A percentile compares a stretch with the other conserved stretches of the same genome.
Conservation (phyloP, 2,329 filamentous ascomycete genomes). For the Fusarium sp. region DNA sequence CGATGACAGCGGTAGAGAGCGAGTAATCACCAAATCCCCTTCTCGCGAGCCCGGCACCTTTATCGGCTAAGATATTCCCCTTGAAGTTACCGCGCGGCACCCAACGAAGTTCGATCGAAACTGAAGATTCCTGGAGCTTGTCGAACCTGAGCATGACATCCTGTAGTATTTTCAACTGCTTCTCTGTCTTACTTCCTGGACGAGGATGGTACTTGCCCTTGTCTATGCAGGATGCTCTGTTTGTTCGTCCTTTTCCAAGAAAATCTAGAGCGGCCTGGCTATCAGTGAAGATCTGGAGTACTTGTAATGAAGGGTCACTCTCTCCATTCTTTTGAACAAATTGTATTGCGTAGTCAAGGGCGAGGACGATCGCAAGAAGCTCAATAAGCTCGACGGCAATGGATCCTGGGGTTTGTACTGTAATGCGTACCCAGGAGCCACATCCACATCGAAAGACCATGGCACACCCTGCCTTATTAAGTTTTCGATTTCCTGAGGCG, state of each 20-base stretch:
- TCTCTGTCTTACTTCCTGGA: background rate
- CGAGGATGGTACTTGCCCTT: background rate
- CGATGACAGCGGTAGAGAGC: background rate
- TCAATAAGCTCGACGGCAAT: background rate
- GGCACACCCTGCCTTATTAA: background rate
- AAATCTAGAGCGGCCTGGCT: background rate
- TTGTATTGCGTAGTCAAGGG: conserved; percentile 21
- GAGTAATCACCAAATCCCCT: background rate
- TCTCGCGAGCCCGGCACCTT: conserved; percentile 4
- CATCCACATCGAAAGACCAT: background rate
- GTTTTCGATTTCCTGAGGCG: background rate
- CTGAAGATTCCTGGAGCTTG: background rate
- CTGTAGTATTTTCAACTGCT: background rate
- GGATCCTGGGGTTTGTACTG: background rate
- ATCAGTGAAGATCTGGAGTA: conserved; percentile 27
- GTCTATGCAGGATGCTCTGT: background rate
- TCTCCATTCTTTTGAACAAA: background rate
- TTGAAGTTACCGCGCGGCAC: conserved; percentile 11
- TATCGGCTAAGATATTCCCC: conserved; percentile 23
- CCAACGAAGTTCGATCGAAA: conserved; percentile 32
- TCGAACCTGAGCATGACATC: background rate
- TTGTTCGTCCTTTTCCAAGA: background rate
- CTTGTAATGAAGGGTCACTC: background rate
- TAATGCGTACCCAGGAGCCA: conserved; percentile 21
- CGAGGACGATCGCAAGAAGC: conserved; percentile 20